These are phyloP conservation scores for Mortierella antarctica DNA, from an alignment of 192 early-diverging fungal genomes.

Conservation along the genomic window DNA sequence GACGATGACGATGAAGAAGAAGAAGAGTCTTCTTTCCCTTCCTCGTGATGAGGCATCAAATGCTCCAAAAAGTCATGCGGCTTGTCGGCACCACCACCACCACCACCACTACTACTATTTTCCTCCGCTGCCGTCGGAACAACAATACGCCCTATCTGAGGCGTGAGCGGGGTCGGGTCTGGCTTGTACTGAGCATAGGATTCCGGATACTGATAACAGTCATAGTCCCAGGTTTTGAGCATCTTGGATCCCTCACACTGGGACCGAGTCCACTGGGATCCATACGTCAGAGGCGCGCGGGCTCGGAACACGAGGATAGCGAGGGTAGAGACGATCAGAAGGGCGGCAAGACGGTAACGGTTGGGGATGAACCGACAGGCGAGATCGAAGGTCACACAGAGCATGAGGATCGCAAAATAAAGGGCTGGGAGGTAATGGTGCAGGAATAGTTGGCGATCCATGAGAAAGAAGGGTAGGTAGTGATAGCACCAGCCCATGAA, in stretches of 20 bases:
- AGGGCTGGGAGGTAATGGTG: slow-evolving; percentile 96
- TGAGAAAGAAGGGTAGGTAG: slow-evolving; percentile 90
- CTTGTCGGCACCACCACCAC: slow-evolving; percentile 1
- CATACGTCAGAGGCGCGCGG: slow-evolving; percentile 88
- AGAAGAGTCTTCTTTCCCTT: not conserved
- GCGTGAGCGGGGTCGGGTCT: not conserved
- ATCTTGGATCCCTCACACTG: slow-evolving; percentile 85
- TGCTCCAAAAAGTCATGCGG: slow-evolving; percentile 50
- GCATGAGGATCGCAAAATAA: slow-evolving; percentile 83
- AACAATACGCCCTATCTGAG: slow-evolving; percentile 12
- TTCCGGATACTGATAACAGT: slow-evolving; percentile 63
- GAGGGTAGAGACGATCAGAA: slow-evolving; percentile 61
- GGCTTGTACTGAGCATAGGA: slow-evolving; percentile 24
- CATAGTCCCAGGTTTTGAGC: slow-evolving; percentile 87
- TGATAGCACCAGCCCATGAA: slow-evolving; percentile 86
- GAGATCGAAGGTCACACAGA: slow-evolving; percentile 81
- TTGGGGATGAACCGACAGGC: slow-evolving; percentile 70
- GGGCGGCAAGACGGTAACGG: slow-evolving; percentile 59
- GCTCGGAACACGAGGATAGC: slow-evolving; percentile 72
- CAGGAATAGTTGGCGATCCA: slow-evolving; percentile 90
- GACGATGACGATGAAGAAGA: not conserved
- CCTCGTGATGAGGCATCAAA: slow-evolving; percentile 15
- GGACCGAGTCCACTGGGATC: slow-evolving; percentile 76
- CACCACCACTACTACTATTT: too few relatives aligned
- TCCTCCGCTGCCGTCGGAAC: slow-evolving; percentile 1